Evolutionary conservation across 805 yeast genomes (phyloP).

Genomic region (Middelhovenomyces tepae): DNA sequence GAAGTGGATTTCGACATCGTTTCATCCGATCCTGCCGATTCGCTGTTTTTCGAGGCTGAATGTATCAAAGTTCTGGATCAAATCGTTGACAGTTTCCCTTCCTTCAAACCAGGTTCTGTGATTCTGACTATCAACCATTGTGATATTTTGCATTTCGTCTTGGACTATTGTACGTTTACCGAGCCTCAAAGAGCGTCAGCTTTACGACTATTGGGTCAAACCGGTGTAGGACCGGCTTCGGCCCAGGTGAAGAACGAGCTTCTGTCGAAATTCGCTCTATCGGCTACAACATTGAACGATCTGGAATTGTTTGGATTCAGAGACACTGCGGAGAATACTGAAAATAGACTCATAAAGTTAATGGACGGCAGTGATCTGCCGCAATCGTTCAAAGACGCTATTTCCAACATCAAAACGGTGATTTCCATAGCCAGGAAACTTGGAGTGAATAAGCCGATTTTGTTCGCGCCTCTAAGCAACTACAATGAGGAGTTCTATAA

Average conservation of each 20-base stretch:
- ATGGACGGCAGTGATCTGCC: constrained; percentile 68
- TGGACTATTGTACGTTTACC: constrained; percentile 75
- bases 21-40: constrained; percentile 38
- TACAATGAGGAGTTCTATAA: constrained; percentile 73
- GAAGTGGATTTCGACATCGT: constrained; percentile 85
- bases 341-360: constrained; percentile 50
- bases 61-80: constrained; percentile 76
- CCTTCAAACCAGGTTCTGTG: constrained; percentile 48
- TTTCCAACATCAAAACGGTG: constrained; percentile 55
- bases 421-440: constrained; percentile 44
- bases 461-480: constrained; percentile 74
- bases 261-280: constrained; percentile 59
- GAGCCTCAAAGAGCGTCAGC: constrained; percentile 65
- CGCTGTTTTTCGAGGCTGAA: constrained; percentile 74
- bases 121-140: constrained; percentile 68
- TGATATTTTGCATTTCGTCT: constrained; percentile 64
- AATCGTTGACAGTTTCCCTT: constrained; percentile 55
- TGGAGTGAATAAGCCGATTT: constrained; percentile 49
- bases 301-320: constrained; percentile 72
- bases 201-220: constrained; percentile 62
- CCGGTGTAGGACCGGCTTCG: constrained; percentile 59
- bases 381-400: constrained; percentile 50
- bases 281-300: constrained; percentile 76
- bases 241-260: constrained; percentile 49
- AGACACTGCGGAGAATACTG: constrained; percentile 56